Evolutionary conservation across 306 rosid genomes (phyloP), one percentile per base, ranked within the genome.

Genomic region (Malus fusca): DNA sequence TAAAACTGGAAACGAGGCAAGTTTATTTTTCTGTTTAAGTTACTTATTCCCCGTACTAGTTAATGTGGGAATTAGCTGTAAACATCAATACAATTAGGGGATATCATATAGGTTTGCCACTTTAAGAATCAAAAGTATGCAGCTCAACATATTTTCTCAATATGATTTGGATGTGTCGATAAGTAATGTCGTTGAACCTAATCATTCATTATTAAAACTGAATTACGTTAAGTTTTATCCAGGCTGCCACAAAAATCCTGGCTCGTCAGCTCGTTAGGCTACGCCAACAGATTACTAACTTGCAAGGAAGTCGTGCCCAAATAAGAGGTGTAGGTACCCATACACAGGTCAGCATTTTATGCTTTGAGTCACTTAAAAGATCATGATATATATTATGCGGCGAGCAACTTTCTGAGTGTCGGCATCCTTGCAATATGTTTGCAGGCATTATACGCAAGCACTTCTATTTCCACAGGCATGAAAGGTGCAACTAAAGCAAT

Each of bases 241-340:
- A 94, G 98, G 93, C 93, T 79, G 94, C 98, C 30, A 94, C 98
- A 35, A 91, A 78, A 86, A 94, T 94, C 79, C 78, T 94, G 76
- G 98, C 98, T 83, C 97, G 97, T 48, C 98, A 94, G 69, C 98
- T 94, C 46, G 97, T 94, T 77, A 85, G 98, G 78, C 82, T 94
- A 58, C 96, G 98, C 56, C 98, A 94, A 87, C 98, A 94, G 74
- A 94, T 94, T 84, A 90, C 95, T 72, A 94, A 94, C 89, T 82
- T 94, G 85, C 98, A 94, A 80, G 98, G 98, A 53, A 94, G 98
- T 81, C 98, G 98, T 68, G 98, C 98, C 63, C 98, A 94, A 78
- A 91, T 94, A 77, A 88, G 98, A 88, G 98, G 98, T 18, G 96
- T 94, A 55, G 87, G 96, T 79, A 94, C 98, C 77, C 98, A 94